Evolutionary conservation across 2,329 filamentous ascomycete genomes (phyloP), one percentile per base, ranked within the genome.

Genomic region (Thelonectria olida): DNA sequence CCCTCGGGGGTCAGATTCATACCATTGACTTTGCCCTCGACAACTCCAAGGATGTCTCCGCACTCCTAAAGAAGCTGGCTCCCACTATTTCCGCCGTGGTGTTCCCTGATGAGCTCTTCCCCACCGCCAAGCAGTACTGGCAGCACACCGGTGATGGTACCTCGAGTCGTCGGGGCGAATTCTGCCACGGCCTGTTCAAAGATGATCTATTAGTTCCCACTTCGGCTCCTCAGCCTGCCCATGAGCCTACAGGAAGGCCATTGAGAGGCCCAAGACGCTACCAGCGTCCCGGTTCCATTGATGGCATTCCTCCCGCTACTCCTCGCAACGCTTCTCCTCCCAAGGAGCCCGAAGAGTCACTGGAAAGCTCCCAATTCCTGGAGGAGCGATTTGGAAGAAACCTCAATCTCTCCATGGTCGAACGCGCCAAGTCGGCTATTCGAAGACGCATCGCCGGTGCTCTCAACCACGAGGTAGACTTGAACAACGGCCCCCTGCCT

Each of bases 301-400:
- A 66, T 53, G 53, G 65, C 38, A 49, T 64, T 38, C 55, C 59
- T 8, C 47, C 62, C 59, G 54, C 54, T 63, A 51, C 47, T 63
- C 25, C 50, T 34, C 72, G 64, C 49, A 61, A 58, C 36, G 41
- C 65, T 27, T 61, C 63, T 34, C n/a, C n/a, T n/a, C 61, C 64
- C 19, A 64, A 66, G 47, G 64, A 62, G 25, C 67, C 70, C 2
- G 74, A 78, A 15, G 82, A 84, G 54, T 75, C 79, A 0, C 74
- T 88, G 15, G 94, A 97, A 76, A 90, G 90, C 62, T 87, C 85
- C 4, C 88, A 89, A 31, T 98, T 97, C 70, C 87, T 99, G 2
- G 96, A 99, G 76, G 93, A 98, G 78, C 88, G 96, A 1, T 99
- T 97, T 74, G 96, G 96, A 13, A 87, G 96, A 45, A 98, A 98